Evolutionary conservation across 2,329 filamentous ascomycete species (phyloP).

Genomic region (Paecilomyces variotii): DNA sequence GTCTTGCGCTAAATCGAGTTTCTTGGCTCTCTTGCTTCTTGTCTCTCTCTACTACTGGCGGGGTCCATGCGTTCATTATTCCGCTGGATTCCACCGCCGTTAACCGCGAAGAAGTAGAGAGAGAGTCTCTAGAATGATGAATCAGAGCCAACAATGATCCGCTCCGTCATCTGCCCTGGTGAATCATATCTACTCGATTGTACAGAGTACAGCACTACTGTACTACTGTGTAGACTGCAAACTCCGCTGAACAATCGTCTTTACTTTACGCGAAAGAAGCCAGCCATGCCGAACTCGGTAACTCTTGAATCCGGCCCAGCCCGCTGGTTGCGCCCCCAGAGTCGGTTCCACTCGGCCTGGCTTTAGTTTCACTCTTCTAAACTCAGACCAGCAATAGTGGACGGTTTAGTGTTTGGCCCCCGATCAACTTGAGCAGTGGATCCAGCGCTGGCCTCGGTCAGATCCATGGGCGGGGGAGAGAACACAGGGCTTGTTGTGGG

Average conservation of each 20-base stretch:
- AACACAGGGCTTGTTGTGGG: neutral
- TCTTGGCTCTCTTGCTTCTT: neutral
- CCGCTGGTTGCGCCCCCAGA: neutral
- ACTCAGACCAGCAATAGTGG: neutral
- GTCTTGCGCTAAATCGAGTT: neutral
- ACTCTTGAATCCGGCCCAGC: neutral
- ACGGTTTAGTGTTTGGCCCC: neutral
- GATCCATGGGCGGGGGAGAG: neutral
- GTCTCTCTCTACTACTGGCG: neutral
- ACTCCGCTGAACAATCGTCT: neutral
- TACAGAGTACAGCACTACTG: too few relatives aligned
- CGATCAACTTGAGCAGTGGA: neutral
- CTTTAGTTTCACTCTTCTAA: neutral
- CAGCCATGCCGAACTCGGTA: neutral
- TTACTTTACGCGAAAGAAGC: neutral
- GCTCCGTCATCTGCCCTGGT: neutral
- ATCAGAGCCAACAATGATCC: neutral
- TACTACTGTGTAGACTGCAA: neutral
- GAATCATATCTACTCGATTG: neutral
- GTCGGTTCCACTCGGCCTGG: neutral
- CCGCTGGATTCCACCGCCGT: neutral
- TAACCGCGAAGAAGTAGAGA: neutral
- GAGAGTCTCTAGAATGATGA: neutral
- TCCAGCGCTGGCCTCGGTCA: neutral
- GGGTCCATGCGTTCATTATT: neutral